Conservation (phyloP, 352 stramenopile species). For the Phytophthora vignae region DNA sequence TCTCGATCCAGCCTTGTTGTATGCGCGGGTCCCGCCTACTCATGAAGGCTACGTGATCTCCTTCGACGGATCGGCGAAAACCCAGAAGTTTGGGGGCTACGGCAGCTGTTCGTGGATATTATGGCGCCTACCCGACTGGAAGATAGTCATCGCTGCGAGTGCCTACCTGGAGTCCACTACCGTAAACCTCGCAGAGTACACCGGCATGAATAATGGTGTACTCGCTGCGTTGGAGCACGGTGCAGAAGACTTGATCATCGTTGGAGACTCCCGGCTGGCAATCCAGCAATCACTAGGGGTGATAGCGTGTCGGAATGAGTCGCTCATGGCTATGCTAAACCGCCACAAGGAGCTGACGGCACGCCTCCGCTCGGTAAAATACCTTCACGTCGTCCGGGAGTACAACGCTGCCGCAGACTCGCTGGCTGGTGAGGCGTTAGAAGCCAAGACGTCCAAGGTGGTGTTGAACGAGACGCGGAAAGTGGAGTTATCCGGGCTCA, state of each 20-base stretch:
- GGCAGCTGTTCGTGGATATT: constrained; percentile 16
- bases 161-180: neutral
- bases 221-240: neutral
- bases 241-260: constrained; percentile 2
- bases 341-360: constrained; percentile 1
- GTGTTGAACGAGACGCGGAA: neutral
- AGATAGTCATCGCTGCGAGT: constrained; percentile 6
- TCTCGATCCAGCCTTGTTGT: no score
- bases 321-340: constrained; percentile 7
- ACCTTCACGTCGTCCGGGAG: constrained; percentile 2
- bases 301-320: constrained; percentile 15
- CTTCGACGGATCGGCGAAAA: constrained; percentile 32
- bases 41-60: constrained; percentile 19
- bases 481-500: neutral
- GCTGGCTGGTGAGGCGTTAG: neutral
- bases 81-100: constrained; percentile 1
- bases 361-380: constrained; percentile 3
- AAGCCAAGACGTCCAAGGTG: neutral
- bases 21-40: no score
- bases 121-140: constrained; percentile 7
- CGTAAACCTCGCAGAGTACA: constrained; percentile 10
- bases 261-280: constrained; percentile 11
- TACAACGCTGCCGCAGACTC: constrained; percentile 7
- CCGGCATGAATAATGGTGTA: constrained; percentile 1
- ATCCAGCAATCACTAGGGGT: constrained; percentile 25